Evolutionary conservation across 177 flowering plant genomes (phyloP).

Genomic region (Vitis hybrid): DNA sequence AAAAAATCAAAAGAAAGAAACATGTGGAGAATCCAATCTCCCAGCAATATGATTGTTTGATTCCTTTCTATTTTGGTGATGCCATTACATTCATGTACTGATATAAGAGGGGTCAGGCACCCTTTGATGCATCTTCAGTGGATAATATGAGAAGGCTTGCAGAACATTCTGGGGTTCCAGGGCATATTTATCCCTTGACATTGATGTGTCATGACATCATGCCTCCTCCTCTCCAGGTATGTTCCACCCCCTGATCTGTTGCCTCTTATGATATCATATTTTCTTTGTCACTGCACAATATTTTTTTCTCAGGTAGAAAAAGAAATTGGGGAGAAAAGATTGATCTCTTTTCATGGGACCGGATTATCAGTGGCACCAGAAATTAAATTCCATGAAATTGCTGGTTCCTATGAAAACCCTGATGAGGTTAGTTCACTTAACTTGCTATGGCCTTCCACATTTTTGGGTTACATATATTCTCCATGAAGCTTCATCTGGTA

Average conservation of each 20-base stretch:
- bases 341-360: slow-evolving; percentile 71
- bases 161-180: slow-evolving; percentile 76
- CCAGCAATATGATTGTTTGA: too few relatives aligned
- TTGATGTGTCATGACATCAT: slow-evolving; percentile 79
- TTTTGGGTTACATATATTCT: neutral
- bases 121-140: slow-evolving; percentile 82
- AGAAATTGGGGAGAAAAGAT: slow-evolving; percentile 88
- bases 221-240: slow-evolving; percentile 94
- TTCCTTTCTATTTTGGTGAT: neutral
- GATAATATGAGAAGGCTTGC: slow-evolving; percentile 92
- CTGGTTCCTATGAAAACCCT: slow-evolving; percentile 39
- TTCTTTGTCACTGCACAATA: neutral
- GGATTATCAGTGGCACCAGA: slow-evolving; percentile 79
- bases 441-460: neutral
- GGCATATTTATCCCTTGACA: slow-evolving; percentile 81
- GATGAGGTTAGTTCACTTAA: slow-evolving; percentile 60
- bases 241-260: slow-evolving; percentile 8
- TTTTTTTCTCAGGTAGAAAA: slow-evolving; percentile 68
- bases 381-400: slow-evolving; percentile 49
- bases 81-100: slow-evolving; percentile 26
- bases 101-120: slow-evolving; percentile 63
- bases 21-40: too few relatives aligned
- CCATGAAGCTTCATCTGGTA: neutral
- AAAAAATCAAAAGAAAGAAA: too few relatives aligned
- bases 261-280: neutral